Percentiles rank a stretch among this genome's conserved stretches.
These are phyloP conservation scores for Clarireedia monteithiana DNA, from an alignment of 2,329 filamentous ascomycete genomes.

Conservation along the genomic window DNA sequence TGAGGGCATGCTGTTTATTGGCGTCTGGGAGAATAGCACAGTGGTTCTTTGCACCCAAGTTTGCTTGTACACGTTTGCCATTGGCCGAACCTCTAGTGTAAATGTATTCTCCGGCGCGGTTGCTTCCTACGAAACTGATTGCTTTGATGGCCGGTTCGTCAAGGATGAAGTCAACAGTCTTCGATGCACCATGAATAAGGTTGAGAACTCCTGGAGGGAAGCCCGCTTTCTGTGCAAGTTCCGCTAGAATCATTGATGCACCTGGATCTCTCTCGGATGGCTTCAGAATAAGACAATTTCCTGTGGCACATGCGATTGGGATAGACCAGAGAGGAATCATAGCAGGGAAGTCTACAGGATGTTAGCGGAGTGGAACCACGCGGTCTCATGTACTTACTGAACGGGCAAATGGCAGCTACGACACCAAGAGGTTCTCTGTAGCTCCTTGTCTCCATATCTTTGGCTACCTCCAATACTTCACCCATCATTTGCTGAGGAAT, in stretches of 20 bases:
- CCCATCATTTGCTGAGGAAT: slow-evolving; percentile 78
- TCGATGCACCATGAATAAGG: slow-evolving; percentile 72
- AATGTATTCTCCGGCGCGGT: slow-evolving; percentile 86
- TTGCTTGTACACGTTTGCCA: slow-evolving; percentile 83
- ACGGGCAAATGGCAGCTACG: slow-evolving; percentile 77
- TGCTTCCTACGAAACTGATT: slow-evolving; percentile 77
- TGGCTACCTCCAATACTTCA: slow-evolving; percentile 76
- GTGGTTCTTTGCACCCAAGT: slow-evolving; percentile 84
- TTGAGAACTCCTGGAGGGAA: slow-evolving; percentile 79
- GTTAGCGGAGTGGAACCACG: not conserved
- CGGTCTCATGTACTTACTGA: slow-evolving; percentile 48
- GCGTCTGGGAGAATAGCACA: slow-evolving; percentile 76
- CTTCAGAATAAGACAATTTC: slow-evolving; percentile 80
- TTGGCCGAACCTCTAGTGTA: slow-evolving; percentile 71
- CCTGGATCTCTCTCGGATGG: slow-evolving; percentile 81
- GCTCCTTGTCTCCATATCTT: slow-evolving; percentile 82
- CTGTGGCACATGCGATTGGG: slow-evolving; percentile 74
- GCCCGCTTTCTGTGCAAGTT: slow-evolving; percentile 71
- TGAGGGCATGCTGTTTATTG: slow-evolving; percentile 86
- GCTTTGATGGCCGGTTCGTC: slow-evolving; percentile 82
- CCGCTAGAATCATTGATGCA: slow-evolving; percentile 76
- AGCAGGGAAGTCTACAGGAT: slow-evolving; percentile 66
- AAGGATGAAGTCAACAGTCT: slow-evolving; percentile 78
- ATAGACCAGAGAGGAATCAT: slow-evolving; percentile 94
- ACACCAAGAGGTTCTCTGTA: slow-evolving; percentile 78